phyloP scores from a whole-genome alignment of 2,329 filamentous ascomycete species.

The Monascus ruber region DNA sequence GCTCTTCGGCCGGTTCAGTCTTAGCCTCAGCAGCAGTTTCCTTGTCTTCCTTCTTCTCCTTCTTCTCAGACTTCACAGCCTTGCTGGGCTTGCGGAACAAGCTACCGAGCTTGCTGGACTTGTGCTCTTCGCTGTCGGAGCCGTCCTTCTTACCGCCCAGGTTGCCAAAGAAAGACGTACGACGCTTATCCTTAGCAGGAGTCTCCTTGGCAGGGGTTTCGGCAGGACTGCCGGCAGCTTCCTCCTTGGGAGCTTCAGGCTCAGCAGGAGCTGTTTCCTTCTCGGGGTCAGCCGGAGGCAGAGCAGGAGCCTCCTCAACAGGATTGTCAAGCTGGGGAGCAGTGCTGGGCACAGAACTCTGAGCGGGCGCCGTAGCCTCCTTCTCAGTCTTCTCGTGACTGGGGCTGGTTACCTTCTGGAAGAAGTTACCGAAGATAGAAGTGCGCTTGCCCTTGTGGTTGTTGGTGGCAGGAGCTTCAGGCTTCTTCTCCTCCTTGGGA shows the following conservation, averaged over 20 bases:
- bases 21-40: slow-evolving; percentile 20
- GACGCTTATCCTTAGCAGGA: slow-evolving; percentile 36
- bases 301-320: slow-evolving; percentile 25
- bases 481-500: not conserved
- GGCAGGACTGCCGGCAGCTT: slow-evolving; percentile 14
- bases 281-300: slow-evolving; percentile 28
- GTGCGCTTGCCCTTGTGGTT: slow-evolving; percentile 62
- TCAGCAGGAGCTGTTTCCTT: slow-evolving; percentile 35
- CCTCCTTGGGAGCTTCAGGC: slow-evolving; percentile 20
- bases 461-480: slow-evolving; percentile 16
- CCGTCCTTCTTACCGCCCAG: slow-evolving; percentile 42
- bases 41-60: slow-evolving; percentile 24
- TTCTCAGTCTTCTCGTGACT: slow-evolving; percentile 37
- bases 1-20: slow-evolving; percentile 11
- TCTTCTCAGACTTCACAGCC: slow-evolving; percentile 32
- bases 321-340: slow-evolving; percentile 39
- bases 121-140: slow-evolving; percentile 36
- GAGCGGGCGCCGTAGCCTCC: slow-evolving; percentile 37
- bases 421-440: slow-evolving; percentile 69
- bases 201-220: slow-evolving; percentile 21
- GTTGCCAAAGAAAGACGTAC: slow-evolving; percentile 44
- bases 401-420: slow-evolving; percentile 53
- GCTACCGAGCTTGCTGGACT: slow-evolving; percentile 36
- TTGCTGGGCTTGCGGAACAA: slow-evolving; percentile 40
- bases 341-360: slow-evolving; percentile 36